These are phyloP conservation scores for Phytophthora brassicae DNA, from an alignment of 352 stramenopile species.

Conservation along the genomic window DNA sequence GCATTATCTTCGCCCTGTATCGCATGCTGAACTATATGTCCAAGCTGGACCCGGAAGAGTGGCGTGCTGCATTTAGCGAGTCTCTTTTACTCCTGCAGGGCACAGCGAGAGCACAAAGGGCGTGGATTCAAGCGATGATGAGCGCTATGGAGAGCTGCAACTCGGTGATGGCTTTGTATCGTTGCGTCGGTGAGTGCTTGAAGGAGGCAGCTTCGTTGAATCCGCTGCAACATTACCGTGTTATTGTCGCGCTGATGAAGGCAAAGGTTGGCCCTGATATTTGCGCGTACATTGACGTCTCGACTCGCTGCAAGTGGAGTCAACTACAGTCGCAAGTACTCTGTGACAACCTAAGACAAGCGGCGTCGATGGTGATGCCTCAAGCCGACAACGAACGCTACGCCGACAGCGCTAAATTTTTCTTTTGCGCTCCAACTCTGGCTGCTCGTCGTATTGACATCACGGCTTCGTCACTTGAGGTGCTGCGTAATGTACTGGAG, in stretches of 20 bases:
- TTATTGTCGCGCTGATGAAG: slow-evolving; percentile 23
- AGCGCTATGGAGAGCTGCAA: slow-evolving; percentile 15
- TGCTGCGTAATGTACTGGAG: slow-evolving; percentile 16
- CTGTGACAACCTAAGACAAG: slow-evolving; percentile 28
- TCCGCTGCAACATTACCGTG: slow-evolving; percentile 16
- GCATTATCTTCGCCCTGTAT: slow-evolving; percentile 27
- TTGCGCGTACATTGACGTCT: slow-evolving; percentile 18
- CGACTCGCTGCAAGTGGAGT: slow-evolving; percentile 12
- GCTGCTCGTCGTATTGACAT: slow-evolving; percentile 31
- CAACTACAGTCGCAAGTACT: slow-evolving; percentile 22
- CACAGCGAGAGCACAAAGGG: slow-evolving; percentile 8
- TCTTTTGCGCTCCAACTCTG: slow-evolving; percentile 27
- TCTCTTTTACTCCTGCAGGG: slow-evolving; percentile 25
- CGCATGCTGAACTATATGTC: slow-evolving; percentile 28
- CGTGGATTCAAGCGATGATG: slow-evolving; percentile 20
- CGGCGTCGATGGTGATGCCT: slow-evolving; percentile 19
- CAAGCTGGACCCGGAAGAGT: slow-evolving; percentile 13
- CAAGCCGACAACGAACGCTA: slow-evolving; percentile 22
- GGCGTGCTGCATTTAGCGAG: slow-evolving; percentile 24
- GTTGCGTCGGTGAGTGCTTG: slow-evolving; percentile 9
- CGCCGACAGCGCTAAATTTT: slow-evolving; percentile 22
- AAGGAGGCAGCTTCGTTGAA: slow-evolving; percentile 9
- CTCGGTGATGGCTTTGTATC: slow-evolving; percentile 16
- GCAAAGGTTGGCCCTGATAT: not conserved
- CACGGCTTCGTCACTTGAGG: slow-evolving; percentile 26